phyloP scores from a whole-genome alignment of 2,329 filamentous ascomycete genomes.

The Scedosporium apiospermum region DNA sequence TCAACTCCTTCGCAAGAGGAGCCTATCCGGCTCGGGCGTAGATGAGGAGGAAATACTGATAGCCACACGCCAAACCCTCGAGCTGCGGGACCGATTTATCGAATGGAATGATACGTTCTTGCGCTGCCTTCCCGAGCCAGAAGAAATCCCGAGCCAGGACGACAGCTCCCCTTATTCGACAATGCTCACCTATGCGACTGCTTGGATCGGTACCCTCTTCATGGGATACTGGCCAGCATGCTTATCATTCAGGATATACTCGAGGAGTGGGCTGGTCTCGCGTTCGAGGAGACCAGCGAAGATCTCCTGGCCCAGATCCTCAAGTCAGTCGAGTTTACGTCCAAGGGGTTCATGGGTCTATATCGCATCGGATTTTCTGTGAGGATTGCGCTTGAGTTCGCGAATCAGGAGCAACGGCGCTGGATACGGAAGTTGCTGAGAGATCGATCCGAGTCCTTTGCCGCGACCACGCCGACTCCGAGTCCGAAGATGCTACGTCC shows the following conservation, averaged over 20 bases:
- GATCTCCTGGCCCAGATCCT: not conserved
- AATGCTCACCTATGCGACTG: constrained; percentile 20
- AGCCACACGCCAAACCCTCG: constrained; percentile 17
- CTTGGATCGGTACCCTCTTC: constrained; percentile 24
- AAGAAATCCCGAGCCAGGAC: constrained; percentile 19
- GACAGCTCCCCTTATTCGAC: constrained; percentile 22
- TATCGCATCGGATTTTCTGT: not conserved
- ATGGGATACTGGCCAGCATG: constrained; percentile 27
- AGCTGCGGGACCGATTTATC: constrained; percentile 19
- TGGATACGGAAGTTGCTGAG: not conserved
- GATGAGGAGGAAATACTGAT: constrained; percentile 14
- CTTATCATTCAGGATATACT: constrained; percentile 29
- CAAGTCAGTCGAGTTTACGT: constrained; percentile 1
- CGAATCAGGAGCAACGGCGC: not conserved
- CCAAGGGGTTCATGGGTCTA: not conserved
- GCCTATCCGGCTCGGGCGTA: constrained; percentile 17
- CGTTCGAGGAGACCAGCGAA: not conserved
- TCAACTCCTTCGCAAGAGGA: constrained; percentile 21
- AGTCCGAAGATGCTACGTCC: too few relatives aligned
- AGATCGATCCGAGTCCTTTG: not conserved
- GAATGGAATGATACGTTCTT: constrained; percentile 22
- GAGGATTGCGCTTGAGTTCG: not conserved
- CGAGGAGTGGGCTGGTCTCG: not conserved
- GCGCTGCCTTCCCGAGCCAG: constrained; percentile 15
- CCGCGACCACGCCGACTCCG: not conserved